phyloP scores from a whole-genome alignment of 805 yeast species.

The Pichia nanzhaoensis region DNA sequence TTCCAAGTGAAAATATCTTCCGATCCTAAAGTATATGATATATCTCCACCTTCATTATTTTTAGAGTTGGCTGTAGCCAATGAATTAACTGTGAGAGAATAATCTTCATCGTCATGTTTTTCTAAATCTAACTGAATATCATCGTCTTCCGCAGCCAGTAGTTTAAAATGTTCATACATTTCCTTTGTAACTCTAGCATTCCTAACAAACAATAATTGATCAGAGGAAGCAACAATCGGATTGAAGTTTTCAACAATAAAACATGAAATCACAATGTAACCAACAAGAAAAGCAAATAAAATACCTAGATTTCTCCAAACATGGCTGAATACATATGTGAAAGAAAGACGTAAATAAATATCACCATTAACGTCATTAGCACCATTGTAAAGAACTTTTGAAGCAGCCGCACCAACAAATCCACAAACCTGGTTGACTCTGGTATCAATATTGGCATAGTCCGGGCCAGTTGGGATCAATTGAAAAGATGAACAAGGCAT shows the following conservation, averaged over 20 bases:
- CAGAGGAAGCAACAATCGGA: constrained; percentile 27
- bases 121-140: not conserved
- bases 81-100: not conserved
- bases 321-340: constrained; percentile 47
- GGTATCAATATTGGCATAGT: constrained; percentile 38
- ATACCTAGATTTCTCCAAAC: constrained; percentile 77
- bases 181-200: constrained; percentile 23
- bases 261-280: constrained; percentile 32
- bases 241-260: constrained; percentile 29
- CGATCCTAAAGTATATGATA: no score
- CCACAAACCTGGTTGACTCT: constrained; percentile 41
- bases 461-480: constrained; percentile 49
- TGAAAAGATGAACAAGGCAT: constrained; percentile 40
- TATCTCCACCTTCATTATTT: no score
- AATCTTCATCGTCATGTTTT: constrained; percentile 2
- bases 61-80: no score
- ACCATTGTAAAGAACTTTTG: constrained; percentile 17
- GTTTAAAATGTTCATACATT: constrained; percentile 5
- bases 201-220: constrained; percentile 27
- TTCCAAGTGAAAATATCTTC: constrained; percentile 57
- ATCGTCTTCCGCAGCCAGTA: constrained; percentile 2
- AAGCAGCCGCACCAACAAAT: constrained; percentile 39
- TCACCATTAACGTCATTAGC: constrained; percentile 44
- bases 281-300: constrained; percentile 34
- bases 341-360: constrained; percentile 38